phyloP scores from a whole-genome alignment of 2,329 filamentous ascomycete genomes.

The Elsinoe australis region DNA sequence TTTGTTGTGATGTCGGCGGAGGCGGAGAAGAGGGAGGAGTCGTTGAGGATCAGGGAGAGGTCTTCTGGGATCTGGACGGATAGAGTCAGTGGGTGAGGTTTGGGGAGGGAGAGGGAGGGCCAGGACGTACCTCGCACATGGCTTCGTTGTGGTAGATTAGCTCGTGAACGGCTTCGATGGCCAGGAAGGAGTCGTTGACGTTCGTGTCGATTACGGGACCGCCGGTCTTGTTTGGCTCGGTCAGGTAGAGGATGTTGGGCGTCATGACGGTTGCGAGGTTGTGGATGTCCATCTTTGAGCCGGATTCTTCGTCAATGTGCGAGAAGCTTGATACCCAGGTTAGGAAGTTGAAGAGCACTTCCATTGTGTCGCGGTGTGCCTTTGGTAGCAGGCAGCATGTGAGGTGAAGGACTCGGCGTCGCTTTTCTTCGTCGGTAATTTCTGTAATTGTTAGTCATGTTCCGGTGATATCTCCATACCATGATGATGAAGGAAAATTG shows the following conservation, averaged over 20 bases:
- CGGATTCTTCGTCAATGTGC: slow-evolving; percentile 91
- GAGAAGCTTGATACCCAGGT: slow-evolving; percentile 98
- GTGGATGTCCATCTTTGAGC: slow-evolving; percentile 98
- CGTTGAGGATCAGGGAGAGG: slow-evolving; percentile 74
- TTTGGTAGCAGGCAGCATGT: slow-evolving; percentile 91
- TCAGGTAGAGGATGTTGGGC: slow-evolving; percentile 71
- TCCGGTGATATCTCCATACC: neutral
- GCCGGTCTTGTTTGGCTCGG: slow-evolving; percentile 43
- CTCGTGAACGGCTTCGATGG: slow-evolving; percentile 85
- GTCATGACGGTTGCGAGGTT: slow-evolving; percentile 96
- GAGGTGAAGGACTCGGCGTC: slow-evolving; percentile 78
- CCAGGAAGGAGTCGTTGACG: slow-evolving; percentile 77
- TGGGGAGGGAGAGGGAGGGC: neutral
- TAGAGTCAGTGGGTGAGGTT: slow-evolving; percentile 23
- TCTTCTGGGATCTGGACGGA: slow-evolving; percentile 92
- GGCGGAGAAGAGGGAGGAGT: slow-evolving; percentile 72
- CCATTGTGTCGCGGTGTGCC: slow-evolving; percentile 83
- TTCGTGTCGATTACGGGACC: slow-evolving; percentile 37
- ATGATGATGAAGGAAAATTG: too few species aligned
- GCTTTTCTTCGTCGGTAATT: slow-evolving; percentile 71
- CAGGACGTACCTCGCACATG: slow-evolving; percentile 83
- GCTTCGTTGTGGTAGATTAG: slow-evolving; percentile 89
- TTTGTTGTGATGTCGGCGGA: slow-evolving; percentile 88
- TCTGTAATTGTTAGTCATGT: slow-evolving; percentile 39
- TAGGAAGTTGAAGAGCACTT: slow-evolving; percentile 90